Conservation (phyloP, 2,329 filamentous ascomycete genomes). For the Sclerotinia glacialis region DNA sequence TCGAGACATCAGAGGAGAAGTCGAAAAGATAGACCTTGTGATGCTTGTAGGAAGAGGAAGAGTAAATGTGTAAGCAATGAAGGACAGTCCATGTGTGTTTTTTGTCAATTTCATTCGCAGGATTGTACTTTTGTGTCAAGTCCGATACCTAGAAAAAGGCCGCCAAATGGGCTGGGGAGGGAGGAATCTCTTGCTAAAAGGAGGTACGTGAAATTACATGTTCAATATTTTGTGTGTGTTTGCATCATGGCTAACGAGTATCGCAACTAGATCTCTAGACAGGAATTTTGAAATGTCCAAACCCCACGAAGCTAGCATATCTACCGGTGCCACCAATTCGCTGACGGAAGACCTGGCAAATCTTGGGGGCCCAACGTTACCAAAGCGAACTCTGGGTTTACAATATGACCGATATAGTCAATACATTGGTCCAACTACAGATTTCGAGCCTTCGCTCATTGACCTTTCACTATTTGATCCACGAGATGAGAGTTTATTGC, state of each 20-base stretch:
- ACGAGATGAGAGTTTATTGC: slow-evolving; percentile 74
- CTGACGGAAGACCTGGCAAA: slow-evolving; percentile 70
- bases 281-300: slow-evolving; percentile 53
- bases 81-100: slow-evolving; percentile 67
- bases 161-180: slow-evolving; percentile 58
- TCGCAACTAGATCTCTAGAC: slow-evolving; percentile 52
- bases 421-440: slow-evolving; percentile 79
- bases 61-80: slow-evolving; percentile 77
- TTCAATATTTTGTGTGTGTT: background rate
- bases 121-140: slow-evolving; percentile 77
- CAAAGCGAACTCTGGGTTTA: slow-evolving; percentile 70
- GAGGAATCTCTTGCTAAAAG: slow-evolving; percentile 63
- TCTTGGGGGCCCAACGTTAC: slow-evolving; percentile 62
- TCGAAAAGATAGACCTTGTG: slow-evolving; percentile 58
- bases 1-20: slow-evolving; percentile 46
- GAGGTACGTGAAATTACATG: slow-evolving; percentile 52
- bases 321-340: slow-evolving; percentile 59
- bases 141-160: slow-evolving; percentile 76
- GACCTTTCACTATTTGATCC: slow-evolving; percentile 77
- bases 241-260: slow-evolving; percentile 27
- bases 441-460: slow-evolving; percentile 80
- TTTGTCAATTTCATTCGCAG: slow-evolving; percentile 74
- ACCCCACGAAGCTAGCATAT: slow-evolving; percentile 56
- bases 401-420: slow-evolving; percentile 77
- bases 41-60: slow-evolving; percentile 71